These are phyloP conservation scores for Fusarium verrucosum DNA, from an alignment of 2,329 filamentous ascomycete species.

Conservation along the genomic window DNA sequence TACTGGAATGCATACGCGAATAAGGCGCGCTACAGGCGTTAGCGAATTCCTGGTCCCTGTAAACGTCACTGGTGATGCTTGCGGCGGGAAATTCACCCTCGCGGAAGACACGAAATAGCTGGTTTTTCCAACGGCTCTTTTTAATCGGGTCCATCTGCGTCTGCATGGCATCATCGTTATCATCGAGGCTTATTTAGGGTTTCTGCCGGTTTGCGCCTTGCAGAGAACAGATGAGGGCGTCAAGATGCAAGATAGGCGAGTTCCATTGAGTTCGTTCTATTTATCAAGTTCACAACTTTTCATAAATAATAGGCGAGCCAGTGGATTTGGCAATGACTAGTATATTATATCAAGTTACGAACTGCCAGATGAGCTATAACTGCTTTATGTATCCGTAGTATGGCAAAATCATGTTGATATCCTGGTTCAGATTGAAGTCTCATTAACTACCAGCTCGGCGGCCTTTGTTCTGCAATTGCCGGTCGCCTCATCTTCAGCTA, in stretches of 20 bases:
- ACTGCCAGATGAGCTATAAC: background rate
- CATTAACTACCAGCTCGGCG: background rate
- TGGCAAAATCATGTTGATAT: no score
- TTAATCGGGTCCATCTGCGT: background rate
- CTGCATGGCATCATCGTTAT: conserved; percentile 4
- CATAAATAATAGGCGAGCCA: background rate
- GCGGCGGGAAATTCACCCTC: conserved; percentile 2
- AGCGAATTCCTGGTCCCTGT: conserved; percentile 1
- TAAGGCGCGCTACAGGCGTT: conserved; percentile 6
- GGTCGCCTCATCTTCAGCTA: conserved; percentile 30
- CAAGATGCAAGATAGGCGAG: conserved; percentile 3
- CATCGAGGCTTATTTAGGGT: conserved; percentile 21
- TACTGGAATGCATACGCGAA: conserved; percentile 19
- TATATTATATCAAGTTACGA: background rate
- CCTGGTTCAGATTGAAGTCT: background rate
- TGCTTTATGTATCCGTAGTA: no score
- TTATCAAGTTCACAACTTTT: background rate
- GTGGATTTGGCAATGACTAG: background rate
- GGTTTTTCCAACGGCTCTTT: conserved; percentile 18
- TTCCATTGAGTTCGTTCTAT: background rate
- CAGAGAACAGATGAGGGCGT: conserved; percentile 7
- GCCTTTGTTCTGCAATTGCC: conserved; percentile 6
- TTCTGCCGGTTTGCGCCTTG: conserved; percentile 20
- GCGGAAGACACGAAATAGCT: conserved; percentile 4
- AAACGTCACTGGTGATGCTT: conserved; percentile 36